Evolutionary conservation across 2,329 filamentous ascomycete genomes (phyloP), one percentile per base, ranked within the genome.

Genomic region (Stemphylium lycopersici): DNA sequence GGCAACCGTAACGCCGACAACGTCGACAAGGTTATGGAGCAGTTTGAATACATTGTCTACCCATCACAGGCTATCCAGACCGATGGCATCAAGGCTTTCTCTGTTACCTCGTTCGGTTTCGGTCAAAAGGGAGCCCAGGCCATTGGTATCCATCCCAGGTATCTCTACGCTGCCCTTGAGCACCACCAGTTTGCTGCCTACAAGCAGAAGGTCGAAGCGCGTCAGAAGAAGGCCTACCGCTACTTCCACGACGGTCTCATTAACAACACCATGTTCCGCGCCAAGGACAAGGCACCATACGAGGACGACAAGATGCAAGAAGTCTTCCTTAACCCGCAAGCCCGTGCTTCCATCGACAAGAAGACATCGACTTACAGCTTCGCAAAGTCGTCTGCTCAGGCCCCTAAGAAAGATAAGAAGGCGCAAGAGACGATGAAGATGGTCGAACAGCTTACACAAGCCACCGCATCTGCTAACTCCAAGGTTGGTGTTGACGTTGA

Each of bases 1-100:
- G 95, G 95, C 56, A 99, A 99, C 81, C 90, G 93, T 71, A 99
- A 99, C 69, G 95, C 95, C 46, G 95, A 99, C 81, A 99, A 99
- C 66, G 87, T 99, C 50, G 95, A 99, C 75, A 87, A 93, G 74
- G 84, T 93, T 66, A 96, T 99, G 90, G 93, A 98, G 83, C 86
- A 97, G 76, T 99, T 95, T 67, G 95, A 99, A 76, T 90, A 96
- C 80, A 96, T 99, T 66, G 91, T 98, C 61, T 99, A 97, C 79
- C 95, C 95, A 41, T 96, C 90, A 79, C 90, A 90, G 69, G 90
- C 87, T 76, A 93, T 99, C 67, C 95, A 99, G 81, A 99, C 95
- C 6, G 95, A 99, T 70, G 95, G 95, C 61, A 84, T 99, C 83
- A 99, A 98, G 81, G 96, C 95, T 12, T 98, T 99, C 84, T 96